Evolutionary conservation across 2,329 filamentous ascomycete species (phyloP).

Genomic region (Cordyceps javanica): DNA sequence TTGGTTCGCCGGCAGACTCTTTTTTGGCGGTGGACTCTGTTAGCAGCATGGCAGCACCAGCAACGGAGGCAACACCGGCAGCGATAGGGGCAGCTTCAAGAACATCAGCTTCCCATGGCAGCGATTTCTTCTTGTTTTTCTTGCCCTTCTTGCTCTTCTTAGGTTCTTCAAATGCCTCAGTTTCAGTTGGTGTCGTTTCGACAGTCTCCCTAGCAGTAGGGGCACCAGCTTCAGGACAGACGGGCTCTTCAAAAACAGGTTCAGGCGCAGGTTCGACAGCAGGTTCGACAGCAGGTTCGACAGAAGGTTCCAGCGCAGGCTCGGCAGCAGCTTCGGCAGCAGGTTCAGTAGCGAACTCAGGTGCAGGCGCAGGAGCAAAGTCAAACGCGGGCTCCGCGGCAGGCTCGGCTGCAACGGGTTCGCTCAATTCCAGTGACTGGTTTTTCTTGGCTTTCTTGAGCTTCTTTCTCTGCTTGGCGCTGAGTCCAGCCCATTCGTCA

Average conservation of each 20-base stretch:
- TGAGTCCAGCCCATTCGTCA: too few species aligned
- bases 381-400: not conserved
- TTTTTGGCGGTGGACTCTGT: not conserved
- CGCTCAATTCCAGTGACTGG: slow-evolving; percentile 4
- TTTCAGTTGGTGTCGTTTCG: not conserved
- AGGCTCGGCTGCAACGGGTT: not conserved
- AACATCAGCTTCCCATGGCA: slow-evolving; percentile 6
- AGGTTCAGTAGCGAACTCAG: not conserved
- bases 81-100: not conserved
- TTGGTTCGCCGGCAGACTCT: slow-evolving; percentile 5
- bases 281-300: not conserved
- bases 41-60: not conserved
- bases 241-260: not conserved
- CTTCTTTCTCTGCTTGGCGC: slow-evolving; percentile 24
- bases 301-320: not conserved
- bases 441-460: slow-evolving; percentile 20
- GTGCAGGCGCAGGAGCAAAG: not conserved
- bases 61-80: not conserved
- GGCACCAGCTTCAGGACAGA: not conserved
- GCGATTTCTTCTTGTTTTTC: slow-evolving; percentile 18
- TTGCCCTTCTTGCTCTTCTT: slow-evolving; percentile 19
- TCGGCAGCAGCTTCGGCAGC: not conserved
- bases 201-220: not conserved
- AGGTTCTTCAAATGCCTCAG: not conserved
- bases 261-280: not conserved